Evolutionary conservation across 257 asterid species (phyloP).

Genomic region (Coffea eugenioides): DNA sequence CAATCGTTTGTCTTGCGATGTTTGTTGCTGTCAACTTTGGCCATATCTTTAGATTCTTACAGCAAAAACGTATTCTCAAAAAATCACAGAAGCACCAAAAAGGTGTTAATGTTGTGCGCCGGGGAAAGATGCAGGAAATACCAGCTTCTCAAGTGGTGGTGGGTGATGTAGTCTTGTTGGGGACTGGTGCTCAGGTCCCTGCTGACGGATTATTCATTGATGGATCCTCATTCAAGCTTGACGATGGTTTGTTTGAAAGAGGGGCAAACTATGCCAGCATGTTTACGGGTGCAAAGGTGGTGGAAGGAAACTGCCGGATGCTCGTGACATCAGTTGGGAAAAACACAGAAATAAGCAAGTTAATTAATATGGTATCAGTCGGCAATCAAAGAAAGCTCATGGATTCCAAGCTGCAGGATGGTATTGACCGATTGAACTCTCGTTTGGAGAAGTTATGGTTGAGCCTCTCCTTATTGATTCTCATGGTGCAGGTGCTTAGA

Average conservation of each 20-base stretch:
- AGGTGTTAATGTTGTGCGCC: constrained; percentile 22
- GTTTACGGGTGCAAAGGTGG: constrained; percentile 26
- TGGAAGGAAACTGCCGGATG: constrained; percentile 27
- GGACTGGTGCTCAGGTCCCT: constrained; percentile 34
- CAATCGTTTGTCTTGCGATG: constrained; percentile 20
- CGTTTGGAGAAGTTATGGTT: constrained; percentile 35
- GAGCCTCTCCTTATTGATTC: constrained; percentile 32
- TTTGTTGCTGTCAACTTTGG: constrained; percentile 20
- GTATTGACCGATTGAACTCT: constrained; percentile 26
- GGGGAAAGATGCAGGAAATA: constrained; percentile 11
- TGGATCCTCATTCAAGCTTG: constrained; percentile 14
- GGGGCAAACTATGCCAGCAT: constrained; percentile 5
- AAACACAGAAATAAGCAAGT: constrained; percentile 35
- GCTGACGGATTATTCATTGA: constrained; percentile 41
- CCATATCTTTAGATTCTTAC: constrained; percentile 13
- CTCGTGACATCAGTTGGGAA: constrained; percentile 44
- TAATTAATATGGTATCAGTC: constrained; percentile 4
- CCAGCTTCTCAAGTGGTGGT: constrained; percentile 36
- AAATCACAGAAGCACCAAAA: constrained; percentile 11
- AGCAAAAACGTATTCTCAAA: constrained; percentile 12
- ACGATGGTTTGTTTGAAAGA: constrained; percentile 1
- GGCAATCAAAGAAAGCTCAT: background rate
- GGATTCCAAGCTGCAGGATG: constrained; percentile 15
- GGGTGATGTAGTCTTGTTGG: constrained; percentile 37
- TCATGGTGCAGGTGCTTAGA: constrained; percentile 31